Evolutionary conservation across 768 basidiomycete species (phyloP).

Genomic region (Boletus rex-veris): DNA sequence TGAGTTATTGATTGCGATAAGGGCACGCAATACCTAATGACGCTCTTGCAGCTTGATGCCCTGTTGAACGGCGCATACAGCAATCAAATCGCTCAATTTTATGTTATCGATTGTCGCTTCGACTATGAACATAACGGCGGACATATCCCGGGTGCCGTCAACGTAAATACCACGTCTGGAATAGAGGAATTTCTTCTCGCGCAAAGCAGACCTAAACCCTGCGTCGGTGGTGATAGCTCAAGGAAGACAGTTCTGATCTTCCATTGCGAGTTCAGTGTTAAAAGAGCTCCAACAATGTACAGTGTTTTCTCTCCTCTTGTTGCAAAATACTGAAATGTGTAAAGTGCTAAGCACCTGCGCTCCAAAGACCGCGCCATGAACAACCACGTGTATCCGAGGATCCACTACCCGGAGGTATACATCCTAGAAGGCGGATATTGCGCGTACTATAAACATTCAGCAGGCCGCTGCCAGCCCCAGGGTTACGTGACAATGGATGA

Average conservation of each 20-base stretch:
- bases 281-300: slow-evolving; percentile 94
- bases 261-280: slow-evolving; percentile 97
- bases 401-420: slow-evolving; percentile 96
- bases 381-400: slow-evolving; percentile 83
- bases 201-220: slow-evolving; percentile 56
- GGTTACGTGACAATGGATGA: slow-evolving; percentile 96
- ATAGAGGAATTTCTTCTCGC: slow-evolving; percentile 82
- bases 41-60: slow-evolving; percentile 58
- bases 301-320: slow-evolving; percentile 25
- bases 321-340: slow-evolving; percentile 3
- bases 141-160: slow-evolving; percentile 88
- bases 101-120: slow-evolving; percentile 95
- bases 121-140: slow-evolving; percentile 95
- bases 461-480: slow-evolving; percentile 70
- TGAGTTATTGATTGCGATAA: slow-evolving; percentile 37
- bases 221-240: slow-evolving; percentile 66
- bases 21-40: neutral
- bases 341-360: slow-evolving; percentile 89
- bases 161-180: slow-evolving; percentile 76
- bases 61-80: slow-evolving; percentile 75
- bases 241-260: slow-evolving; percentile 88
- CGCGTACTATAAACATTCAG: slow-evolving; percentile 71
- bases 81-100: slow-evolving; percentile 59
- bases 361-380: slow-evolving; percentile 88
- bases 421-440: slow-evolving; percentile 96